These are phyloP conservation scores for Fusarium sp. DNA, from an alignment of 2,329 filamentous ascomycete species.

Conservation along the genomic window DNA sequence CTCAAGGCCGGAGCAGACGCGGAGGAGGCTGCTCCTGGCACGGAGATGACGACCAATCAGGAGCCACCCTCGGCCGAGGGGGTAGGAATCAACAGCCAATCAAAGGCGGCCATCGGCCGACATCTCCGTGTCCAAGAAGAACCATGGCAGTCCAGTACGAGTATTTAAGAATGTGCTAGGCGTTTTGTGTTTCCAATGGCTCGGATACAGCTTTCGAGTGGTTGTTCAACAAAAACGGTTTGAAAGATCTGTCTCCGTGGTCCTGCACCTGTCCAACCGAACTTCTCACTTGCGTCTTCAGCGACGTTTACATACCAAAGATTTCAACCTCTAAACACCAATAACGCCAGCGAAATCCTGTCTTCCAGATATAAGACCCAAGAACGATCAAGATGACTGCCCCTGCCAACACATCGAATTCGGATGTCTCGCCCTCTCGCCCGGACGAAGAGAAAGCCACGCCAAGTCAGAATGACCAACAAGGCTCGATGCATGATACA, in stretches of 20 bases:
- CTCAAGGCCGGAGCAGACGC: background rate
- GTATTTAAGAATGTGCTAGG: too few relatives aligned
- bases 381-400: background rate
- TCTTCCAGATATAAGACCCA: too few relatives aligned
- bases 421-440: background rate
- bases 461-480: background rate
- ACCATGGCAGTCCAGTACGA: background rate
- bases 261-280: too few relatives aligned
- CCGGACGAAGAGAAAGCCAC: background rate
- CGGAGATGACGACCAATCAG: background rate
- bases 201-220: too few relatives aligned
- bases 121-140: background rate
- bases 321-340: too few relatives aligned
- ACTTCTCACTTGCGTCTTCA: too few relatives aligned
- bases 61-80: background rate
- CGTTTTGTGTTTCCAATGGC: too few relatives aligned
- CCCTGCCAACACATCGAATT: accelerated
- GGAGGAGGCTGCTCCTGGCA: background rate
- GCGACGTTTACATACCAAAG: too few relatives aligned
- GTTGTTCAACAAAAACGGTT: too few relatives aligned
- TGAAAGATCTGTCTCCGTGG: too few relatives aligned
- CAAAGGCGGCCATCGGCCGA: background rate
- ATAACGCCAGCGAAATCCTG: too few relatives aligned
- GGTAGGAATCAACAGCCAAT: background rate
- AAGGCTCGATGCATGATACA: background rate